Conservation (phyloP, 805 yeast species). For the Scheffersomyces lignosus region DNA sequence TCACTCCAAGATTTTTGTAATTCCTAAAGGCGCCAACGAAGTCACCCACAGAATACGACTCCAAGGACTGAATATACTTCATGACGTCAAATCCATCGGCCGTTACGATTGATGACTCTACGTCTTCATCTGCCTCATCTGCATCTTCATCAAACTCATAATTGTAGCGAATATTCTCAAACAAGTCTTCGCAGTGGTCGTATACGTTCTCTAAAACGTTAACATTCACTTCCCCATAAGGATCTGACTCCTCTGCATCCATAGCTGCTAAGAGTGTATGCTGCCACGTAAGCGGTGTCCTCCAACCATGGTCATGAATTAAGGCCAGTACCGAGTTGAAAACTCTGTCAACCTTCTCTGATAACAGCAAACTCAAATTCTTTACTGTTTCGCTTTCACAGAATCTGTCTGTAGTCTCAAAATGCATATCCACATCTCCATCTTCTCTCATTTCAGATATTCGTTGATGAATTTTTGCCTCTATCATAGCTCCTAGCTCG, state of each 20-base stretch:
- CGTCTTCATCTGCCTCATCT: constrained; percentile 5
- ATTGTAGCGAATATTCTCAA: constrained; percentile 21
- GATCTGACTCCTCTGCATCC: constrained; percentile 12
- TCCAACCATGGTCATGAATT: background rate
- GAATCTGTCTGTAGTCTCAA: background rate
- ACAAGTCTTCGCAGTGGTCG: constrained; percentile 24
- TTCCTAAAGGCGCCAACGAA: background rate
- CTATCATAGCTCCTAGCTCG: constrained; percentile 18
- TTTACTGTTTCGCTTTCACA: background rate
- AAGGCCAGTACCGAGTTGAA: constrained; percentile 5
- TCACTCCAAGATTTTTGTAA: background rate
- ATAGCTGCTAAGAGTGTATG: constrained; percentile 26
- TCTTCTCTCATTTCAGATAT: background rate
- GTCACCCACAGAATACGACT: background rate
- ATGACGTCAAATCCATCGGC: background rate
- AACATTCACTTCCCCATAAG: constrained; percentile 6
- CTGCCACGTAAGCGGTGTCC: constrained; percentile 23
- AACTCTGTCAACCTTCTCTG: constrained; percentile 9
- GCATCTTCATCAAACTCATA: constrained; percentile 26
- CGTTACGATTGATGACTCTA: background rate
- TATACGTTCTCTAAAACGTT: constrained; percentile 15
- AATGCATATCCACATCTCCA: background rate
- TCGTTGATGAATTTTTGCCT: constrained; percentile 11
- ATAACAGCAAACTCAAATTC: constrained; percentile 6
- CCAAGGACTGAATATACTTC: background rate